Evolutionary conservation across 805 yeast species (phyloP), one percentile per base, ranked within the genome.

Genomic region (Teunomyces pallodes): DNA sequence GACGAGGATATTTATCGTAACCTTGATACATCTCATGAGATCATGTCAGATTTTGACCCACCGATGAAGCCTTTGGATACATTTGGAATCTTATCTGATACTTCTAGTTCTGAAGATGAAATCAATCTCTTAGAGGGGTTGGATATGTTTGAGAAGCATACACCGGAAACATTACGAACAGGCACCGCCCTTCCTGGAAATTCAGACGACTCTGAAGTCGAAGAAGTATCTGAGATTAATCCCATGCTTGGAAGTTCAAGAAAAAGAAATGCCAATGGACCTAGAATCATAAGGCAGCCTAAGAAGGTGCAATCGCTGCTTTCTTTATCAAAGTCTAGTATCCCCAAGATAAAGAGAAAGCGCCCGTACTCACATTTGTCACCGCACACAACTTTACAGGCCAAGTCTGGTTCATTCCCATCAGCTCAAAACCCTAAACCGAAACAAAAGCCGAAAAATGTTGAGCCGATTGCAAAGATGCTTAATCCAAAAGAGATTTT

Each of bases 181-280:
- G n/a, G n/a, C 14, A 26, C 13, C 12, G 28, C 26, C 29, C 7
- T 17, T 4, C n/a, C 43, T 13, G 20, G 29, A 27, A 27, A 9
- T 9, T 28, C 26, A 16, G 42, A 26, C n/a, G 10, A 24, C 16
- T 27, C 28, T 9, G 45, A 46, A 20, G 13, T 42, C 9, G 35
- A 42, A 9, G 29, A 36, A 26, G 30, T 38, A 26, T 26, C 41
- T 32, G 30, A 41, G 13, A 50, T 61, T 3, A 54, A 61, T 43
- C 56, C 59, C 10, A 54, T 58, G 58, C 47, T 59, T 43, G 54
- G 50, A 12, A 28, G 20, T 20, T 10, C 45, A 17, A 33, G 14
- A n/a, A 17, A 26, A 38, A 38, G 38, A 32, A 42, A 13, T 13
- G 13, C 32, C 5, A 29, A 16, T 32, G 39, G n/a, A 5, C 17